Conservation (phyloP, 441 rosid species). For the Populus hybrid region DNA sequence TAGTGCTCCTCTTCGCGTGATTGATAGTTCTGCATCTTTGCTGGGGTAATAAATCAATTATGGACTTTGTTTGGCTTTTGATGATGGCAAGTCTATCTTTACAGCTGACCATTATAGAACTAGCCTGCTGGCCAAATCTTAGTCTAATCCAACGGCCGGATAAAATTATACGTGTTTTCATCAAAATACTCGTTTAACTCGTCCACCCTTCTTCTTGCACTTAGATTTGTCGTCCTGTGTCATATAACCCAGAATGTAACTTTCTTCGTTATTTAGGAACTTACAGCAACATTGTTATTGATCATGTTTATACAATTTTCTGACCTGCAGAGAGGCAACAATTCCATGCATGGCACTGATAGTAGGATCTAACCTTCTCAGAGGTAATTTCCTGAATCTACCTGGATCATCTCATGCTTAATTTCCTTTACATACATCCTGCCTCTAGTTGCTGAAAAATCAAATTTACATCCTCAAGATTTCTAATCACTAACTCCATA, state of each 20-base stretch:
- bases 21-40: constrained; percentile 37
- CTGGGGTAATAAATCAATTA: constrained; percentile 31
- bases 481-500: not conserved
- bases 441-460: not conserved
- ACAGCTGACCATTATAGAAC: not conserved
- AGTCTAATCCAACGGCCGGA: not conserved
- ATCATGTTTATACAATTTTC: too few relatives aligned
- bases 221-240: not conserved
- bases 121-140: not conserved
- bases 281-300: not conserved
- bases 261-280: not conserved
- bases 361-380: constrained; percentile 40
- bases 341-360: constrained; percentile 34
- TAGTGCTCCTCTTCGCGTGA: constrained; percentile 41
- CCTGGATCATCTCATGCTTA: not conserved
- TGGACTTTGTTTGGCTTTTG: not conserved
- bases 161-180: not conserved
- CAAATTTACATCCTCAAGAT: not conserved
- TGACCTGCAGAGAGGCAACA: constrained; percentile 28
- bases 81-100: not conserved
- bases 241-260: not conserved
- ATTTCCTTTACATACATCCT: too few relatives aligned
- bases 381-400: constrained; percentile 18
- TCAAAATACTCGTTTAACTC: not conserved
- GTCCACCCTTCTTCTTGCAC: not conserved